Percentiles rank a stretch among this genome's conserved stretches.
phyloP scores from a whole-genome alignment of 2,329 filamentous ascomycete genomes.

The Chrysoporthe puriensis region DNA sequence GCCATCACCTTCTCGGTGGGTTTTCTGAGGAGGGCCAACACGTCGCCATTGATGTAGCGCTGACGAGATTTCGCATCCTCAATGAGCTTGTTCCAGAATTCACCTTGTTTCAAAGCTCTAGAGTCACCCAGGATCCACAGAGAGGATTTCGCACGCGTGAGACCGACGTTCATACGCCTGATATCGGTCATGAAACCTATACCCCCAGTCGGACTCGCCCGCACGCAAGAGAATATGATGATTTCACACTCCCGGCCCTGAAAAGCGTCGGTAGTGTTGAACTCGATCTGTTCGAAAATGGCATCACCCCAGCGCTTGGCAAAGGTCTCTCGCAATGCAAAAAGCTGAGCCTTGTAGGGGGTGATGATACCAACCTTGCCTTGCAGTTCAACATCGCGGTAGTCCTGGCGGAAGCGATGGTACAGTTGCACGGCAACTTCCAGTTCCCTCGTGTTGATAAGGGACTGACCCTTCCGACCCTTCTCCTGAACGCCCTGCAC shows the following conservation, averaged over 20 bases:
- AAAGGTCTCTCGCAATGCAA: slow-evolving; percentile 78
- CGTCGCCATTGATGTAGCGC: slow-evolving; percentile 72
- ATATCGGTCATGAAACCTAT: slow-evolving; percentile 99
- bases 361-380: slow-evolving; percentile 97
- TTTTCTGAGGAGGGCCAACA: slow-evolving; percentile 53
- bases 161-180: slow-evolving; percentile 97
- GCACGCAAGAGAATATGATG: slow-evolving; percentile 98
- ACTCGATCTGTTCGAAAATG: slow-evolving; percentile 83
- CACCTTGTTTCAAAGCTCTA: slow-evolving; percentile 79
- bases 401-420: slow-evolving; percentile 76
- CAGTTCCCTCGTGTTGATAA: slow-evolving; percentile 87
- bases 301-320: slow-evolving; percentile 69
- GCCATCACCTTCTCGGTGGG: slow-evolving; percentile 43
- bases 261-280: slow-evolving; percentile 98
- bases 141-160: slow-evolving; percentile 95
- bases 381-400: slow-evolving; percentile 67
- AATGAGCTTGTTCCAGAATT: slow-evolving; percentile 89
- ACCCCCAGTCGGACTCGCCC: slow-evolving; percentile 87
- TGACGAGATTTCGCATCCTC: slow-evolving; percentile 76
- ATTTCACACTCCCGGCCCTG: slow-evolving; percentile 96
- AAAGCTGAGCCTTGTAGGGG: slow-evolving; percentile 92
- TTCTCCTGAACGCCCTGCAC: slow-evolving; percentile 85
- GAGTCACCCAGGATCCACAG: slow-evolving; percentile 97
- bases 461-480: slow-evolving; percentile 82
- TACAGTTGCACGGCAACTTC: slow-evolving; percentile 86